phyloP scores from a whole-genome alignment of 2,329 filamentous ascomycete genomes.

The Fusarium sp. region DNA sequence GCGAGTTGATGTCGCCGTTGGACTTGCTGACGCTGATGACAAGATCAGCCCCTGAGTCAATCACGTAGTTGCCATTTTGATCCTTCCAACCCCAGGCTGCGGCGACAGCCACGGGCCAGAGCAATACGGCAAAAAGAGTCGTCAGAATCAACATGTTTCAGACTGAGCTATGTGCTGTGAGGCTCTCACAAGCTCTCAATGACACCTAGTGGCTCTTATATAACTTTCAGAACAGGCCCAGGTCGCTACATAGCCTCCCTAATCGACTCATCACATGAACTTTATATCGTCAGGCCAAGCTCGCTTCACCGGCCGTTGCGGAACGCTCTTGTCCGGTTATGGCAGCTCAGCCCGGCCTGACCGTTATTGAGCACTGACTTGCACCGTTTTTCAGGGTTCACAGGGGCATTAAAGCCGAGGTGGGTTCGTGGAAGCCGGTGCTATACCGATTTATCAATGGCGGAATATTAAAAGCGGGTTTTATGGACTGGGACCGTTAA shows the following conservation, averaged over 20 bases:
- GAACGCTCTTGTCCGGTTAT: not conserved
- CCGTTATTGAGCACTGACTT: not conserved
- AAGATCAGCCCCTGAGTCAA: slow-evolving; percentile 48
- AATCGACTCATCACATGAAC: not conserved
- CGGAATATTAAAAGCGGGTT: slow-evolving; percentile 3
- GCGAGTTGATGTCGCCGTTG: slow-evolving; percentile 50
- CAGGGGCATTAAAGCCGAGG: not conserved
- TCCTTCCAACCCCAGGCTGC: slow-evolving; percentile 56
- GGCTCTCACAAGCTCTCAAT: not conserved
- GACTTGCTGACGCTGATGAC: slow-evolving; percentile 51
- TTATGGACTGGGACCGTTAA: not conserved
- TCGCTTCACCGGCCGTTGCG: not conserved
- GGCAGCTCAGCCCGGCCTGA: not conserved
- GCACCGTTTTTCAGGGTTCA: not conserved
- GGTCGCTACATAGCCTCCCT: not conserved
- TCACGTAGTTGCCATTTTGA: slow-evolving; percentile 52
- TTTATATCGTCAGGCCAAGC: not conserved
- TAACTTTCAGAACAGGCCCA: not conserved
- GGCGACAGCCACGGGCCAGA: slow-evolving; percentile 45
- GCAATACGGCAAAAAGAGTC: slow-evolving; percentile 41
- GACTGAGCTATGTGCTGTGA: not conserved
- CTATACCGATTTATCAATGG: not conserved
- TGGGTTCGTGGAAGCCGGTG: not conserved
- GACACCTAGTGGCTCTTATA: not conserved
- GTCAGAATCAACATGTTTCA: slow-evolving; percentile 44